Conservation (phyloP, 2,329 filamentous ascomycete genomes). For the Xylogone sp. region DNA sequence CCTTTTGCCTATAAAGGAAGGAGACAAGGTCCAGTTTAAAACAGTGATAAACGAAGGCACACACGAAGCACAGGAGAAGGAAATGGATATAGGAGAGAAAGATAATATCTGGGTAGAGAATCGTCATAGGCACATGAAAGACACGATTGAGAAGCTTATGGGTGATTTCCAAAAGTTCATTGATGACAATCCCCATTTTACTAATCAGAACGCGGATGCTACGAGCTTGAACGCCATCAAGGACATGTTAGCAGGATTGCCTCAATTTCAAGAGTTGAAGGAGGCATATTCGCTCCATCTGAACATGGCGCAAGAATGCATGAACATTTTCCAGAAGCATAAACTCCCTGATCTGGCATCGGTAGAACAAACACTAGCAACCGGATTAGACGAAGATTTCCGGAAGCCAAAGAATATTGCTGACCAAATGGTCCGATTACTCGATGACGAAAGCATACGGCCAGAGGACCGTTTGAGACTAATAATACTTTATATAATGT, state of each 20-base stretch:
- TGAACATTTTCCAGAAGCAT: slow-evolving; percentile 83
- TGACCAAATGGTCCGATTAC: slow-evolving; percentile 78
- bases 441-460: slow-evolving; percentile 77
- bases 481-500: slow-evolving; percentile 81
- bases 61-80: slow-evolving; percentile 71
- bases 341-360: slow-evolving; percentile 85
- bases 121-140: slow-evolving; percentile 94
- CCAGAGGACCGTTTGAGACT: slow-evolving; percentile 77
- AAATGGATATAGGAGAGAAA: slow-evolving; percentile 85
- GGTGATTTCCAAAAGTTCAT: slow-evolving; percentile 91
- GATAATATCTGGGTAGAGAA: slow-evolving; percentile 96
- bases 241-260: slow-evolving; percentile 92
- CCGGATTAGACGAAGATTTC: slow-evolving; percentile 88
- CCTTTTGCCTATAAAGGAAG: slow-evolving; percentile 81
- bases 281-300: slow-evolving; percentile 92
- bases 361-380: slow-evolving; percentile 86
- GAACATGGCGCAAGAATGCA: slow-evolving; percentile 95
- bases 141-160: slow-evolving; percentile 91
- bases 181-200: slow-evolving; percentile 87
- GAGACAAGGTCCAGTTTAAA: slow-evolving; percentile 82
- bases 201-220: slow-evolving; percentile 64
- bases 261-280: slow-evolving; percentile 94
- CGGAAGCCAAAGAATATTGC: slow-evolving; percentile 87
- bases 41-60: slow-evolving; percentile 74
- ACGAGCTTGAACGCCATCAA: slow-evolving; percentile 87